phyloP scores from a whole-genome alignment of 129 eudicot genomes.

The Sambucus nigra region DNA sequence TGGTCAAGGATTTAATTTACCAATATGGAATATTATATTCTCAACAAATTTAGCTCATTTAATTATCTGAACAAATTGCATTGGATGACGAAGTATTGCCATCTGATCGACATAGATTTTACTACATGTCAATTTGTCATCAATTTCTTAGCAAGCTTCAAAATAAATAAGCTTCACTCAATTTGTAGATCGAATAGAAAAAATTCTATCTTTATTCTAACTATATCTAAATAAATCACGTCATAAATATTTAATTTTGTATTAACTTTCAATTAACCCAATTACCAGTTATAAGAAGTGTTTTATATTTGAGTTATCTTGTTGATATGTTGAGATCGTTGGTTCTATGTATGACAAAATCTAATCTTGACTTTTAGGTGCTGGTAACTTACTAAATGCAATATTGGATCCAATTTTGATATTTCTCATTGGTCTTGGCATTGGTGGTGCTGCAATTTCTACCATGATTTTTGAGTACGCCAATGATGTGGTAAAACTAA shows the following conservation, averaged over 20 bases:
- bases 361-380: conserved; percentile 42
- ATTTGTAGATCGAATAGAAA: no score
- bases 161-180: no score
- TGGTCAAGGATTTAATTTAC: no score
- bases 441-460: conserved; percentile 90
- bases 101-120: background rate
- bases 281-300: background rate
- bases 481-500: conserved; percentile 47
- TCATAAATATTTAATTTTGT: no score
- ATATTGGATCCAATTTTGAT: conserved; percentile 62
- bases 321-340: conserved; percentile 1
- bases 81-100: background rate
- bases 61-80: background rate
- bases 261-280: no score
- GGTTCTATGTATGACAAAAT: conserved; percentile 2
- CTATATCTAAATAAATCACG: no score
- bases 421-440: conserved; percentile 53
- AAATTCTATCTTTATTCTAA: no score
- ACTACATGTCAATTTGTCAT: background rate
- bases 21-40: no score
- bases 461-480: conserved; percentile 99
- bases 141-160: no score
- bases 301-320: background rate
- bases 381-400: conserved; percentile 78
- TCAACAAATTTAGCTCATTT: no score